Evolutionary conservation across 129 eudicot genomes (phyloP).

Genomic region (Pseudognaphalium luteoalbum): DNA sequence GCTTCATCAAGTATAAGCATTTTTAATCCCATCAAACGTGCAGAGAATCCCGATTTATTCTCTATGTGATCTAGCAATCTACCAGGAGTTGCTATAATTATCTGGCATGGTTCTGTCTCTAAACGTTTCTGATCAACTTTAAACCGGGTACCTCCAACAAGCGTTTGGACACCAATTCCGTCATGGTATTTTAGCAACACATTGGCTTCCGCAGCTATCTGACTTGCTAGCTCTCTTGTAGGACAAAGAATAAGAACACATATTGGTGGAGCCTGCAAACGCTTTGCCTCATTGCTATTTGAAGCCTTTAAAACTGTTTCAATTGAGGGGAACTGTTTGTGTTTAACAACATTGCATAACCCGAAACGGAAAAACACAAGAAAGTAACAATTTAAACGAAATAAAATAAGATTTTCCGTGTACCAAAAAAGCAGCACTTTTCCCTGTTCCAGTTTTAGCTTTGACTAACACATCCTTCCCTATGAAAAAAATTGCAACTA

Average conservation of each 20-base stretch:
- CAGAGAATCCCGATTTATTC: conserved; percentile 72
- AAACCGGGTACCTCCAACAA: conserved; percentile 94
- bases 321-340: conserved; percentile 96
- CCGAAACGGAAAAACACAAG: neutral
- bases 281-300: conserved; percentile 26
- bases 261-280: conserved; percentile 54
- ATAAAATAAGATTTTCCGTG: conserved; percentile 6
- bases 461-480: conserved; percentile 93
- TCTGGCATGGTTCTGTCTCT: conserved; percentile 88
- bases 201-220: conserved; percentile 91
- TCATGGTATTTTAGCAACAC: conserved; percentile 77
- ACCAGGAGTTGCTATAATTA: conserved; percentile 92
- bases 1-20: conserved; percentile 96
- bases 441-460: conserved; percentile 91
- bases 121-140: conserved; percentile 80
- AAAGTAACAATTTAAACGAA: neutral
- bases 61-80: conserved; percentile 93
- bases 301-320: conserved; percentile 94
- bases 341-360: conserved; percentile 51
- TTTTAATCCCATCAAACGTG: conserved; percentile 81
- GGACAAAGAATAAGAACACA: conserved; percentile 87
- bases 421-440: conserved; percentile 97
- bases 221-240: conserved; percentile 95
- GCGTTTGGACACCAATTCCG: conserved; percentile 78
- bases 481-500: conserved; percentile 26